Conservation (phyloP, 441 rosid species). For the Populus hybrid region DNA sequence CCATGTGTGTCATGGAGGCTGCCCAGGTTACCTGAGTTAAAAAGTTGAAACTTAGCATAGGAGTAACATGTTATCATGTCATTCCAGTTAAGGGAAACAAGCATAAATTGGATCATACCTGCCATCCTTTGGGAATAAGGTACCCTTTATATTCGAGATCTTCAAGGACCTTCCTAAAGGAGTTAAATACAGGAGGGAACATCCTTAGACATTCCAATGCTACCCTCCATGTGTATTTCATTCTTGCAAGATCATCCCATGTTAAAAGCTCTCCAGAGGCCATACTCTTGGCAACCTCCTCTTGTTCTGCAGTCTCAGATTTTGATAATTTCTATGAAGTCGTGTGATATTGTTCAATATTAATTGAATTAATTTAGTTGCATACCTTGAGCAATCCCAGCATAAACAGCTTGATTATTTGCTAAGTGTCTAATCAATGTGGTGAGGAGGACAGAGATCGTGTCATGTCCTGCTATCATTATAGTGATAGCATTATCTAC, state of each 20-base stretch:
- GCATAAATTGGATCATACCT: conserved; percentile 12
- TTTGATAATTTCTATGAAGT: background rate
- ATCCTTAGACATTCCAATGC: conserved; percentile 36
- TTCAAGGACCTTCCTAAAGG: conserved; percentile 24
- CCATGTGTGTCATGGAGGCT: conserved; percentile 27
- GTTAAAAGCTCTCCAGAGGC: conserved; percentile 12
- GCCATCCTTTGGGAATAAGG: conserved; percentile 35
- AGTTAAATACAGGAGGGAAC: conserved; percentile 23
- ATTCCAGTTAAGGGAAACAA: too few relatives aligned
- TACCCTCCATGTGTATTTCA: conserved; percentile 38
- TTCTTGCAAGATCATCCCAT: conserved; percentile 33
- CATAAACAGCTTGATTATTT: conserved; percentile 18
- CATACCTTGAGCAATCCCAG: conserved; percentile 22
- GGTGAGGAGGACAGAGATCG: conserved; percentile 22
- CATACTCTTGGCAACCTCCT: conserved; percentile 25
- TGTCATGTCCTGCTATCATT: conserved; percentile 32
- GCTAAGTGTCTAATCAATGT: conserved; percentile 23
- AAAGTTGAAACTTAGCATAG: background rate
- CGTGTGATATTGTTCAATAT: conserved; percentile 30
- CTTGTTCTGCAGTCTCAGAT: conserved; percentile 20
- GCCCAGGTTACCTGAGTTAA: conserved; percentile 23
- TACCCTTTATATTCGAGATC: conserved; percentile 32
- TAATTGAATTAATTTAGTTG: background rate
- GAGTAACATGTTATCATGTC: too few relatives aligned
- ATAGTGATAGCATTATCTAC: conserved; percentile 15